Base-by-base conservation (phyloP, 208 protist species). In the Angomonas deanei region DNA sequence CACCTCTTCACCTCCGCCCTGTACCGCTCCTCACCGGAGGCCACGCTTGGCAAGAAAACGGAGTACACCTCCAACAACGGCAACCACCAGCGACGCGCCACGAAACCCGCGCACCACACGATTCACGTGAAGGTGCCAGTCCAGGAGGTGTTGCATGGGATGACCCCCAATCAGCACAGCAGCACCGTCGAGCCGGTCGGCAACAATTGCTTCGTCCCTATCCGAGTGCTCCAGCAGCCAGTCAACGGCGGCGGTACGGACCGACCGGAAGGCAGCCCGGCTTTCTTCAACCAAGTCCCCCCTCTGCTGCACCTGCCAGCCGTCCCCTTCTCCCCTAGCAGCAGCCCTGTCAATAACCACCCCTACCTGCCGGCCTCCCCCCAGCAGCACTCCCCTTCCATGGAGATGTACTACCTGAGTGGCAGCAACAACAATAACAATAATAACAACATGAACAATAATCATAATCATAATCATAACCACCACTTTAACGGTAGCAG, bases 1-100 rank as follows among this genome's bases (percentile, higher is more conserved):
- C 36, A 32, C 46, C 50, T 42, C 52, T 56, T 66, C 68, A 55
- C 57, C 38, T 32, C 64, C 0, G 66, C 68, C 11, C 39, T 56
- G 48, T 60, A 31, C 30, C 69, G 52, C 11, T 59, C 46, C 49
- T 62, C 54, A 24, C 52, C 56, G 0, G 66, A 55, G 28, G 47
- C 36, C 8, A 42, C 15, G 11, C 36, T 8, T 8, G 15, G 36
- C 36, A 15, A 8, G 11, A 42, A n/a, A 15, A 42, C 15, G 36
- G n/a, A n/a, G n/a, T n/a, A n/a, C n/a, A n/a, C n/a, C n/a, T n/a
- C n/a, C n/a, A n/a, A n/a, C n/a, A n/a, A 42, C 36, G 36, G 36
- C 36, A 42, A 42, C 36, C 36, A 15, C 15, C 36, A 15, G 36
- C 36, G 11, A 8, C 36, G 15, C 36, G 15, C 36, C 36, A 42